phyloP scores from a whole-genome alignment of 1,284 basidiomycete genomes.

The Fomitiporia mediterranea region DNA sequence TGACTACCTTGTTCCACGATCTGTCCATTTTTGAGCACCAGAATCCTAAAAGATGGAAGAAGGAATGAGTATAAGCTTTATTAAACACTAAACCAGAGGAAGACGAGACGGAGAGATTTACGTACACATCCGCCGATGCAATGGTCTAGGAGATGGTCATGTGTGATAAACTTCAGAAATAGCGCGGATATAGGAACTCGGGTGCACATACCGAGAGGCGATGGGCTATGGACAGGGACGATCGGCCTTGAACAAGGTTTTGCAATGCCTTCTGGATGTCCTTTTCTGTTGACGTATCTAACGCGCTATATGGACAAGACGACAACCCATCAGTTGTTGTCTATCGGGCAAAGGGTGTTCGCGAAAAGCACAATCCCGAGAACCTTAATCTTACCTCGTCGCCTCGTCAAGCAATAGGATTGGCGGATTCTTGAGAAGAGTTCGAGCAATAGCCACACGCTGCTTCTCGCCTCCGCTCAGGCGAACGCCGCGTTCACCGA shows the following conservation, averaged over 20 bases:
- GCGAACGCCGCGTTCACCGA: constrained; percentile 79
- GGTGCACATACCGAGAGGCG: constrained; percentile 61
- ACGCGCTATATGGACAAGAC: constrained; percentile 42
- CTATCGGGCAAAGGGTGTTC: constrained; percentile 12
- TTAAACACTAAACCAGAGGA: constrained; percentile 26
- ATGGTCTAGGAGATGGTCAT: constrained; percentile 50
- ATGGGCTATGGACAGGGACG: constrained; percentile 77
- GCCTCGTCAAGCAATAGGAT: constrained; percentile 82
- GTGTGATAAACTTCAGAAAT: constrained; percentile 22
- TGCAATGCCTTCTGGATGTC: constrained; percentile 81
- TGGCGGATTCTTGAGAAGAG: constrained; percentile 81
- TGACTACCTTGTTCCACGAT: constrained; percentile 77
- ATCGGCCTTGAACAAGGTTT: constrained; percentile 64
- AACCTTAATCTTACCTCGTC: constrained; percentile 46
- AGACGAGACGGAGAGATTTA: constrained; percentile 9
- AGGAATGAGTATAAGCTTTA: constrained; percentile 2
- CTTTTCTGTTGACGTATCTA: constrained; percentile 82
- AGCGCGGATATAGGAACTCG: constrained; percentile 12
- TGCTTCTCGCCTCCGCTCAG: constrained; percentile 82
- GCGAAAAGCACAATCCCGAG: background rate
- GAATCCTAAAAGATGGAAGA: constrained; percentile 47
- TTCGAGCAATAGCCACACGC: constrained; percentile 82
- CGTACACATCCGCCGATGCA: constrained; percentile 66
- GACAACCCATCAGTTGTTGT: background rate
- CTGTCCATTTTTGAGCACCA: constrained; percentile 78